Evolutionary conservation across 805 yeast species (phyloP).

Genomic region (Ascoidea asiatica): DNA sequence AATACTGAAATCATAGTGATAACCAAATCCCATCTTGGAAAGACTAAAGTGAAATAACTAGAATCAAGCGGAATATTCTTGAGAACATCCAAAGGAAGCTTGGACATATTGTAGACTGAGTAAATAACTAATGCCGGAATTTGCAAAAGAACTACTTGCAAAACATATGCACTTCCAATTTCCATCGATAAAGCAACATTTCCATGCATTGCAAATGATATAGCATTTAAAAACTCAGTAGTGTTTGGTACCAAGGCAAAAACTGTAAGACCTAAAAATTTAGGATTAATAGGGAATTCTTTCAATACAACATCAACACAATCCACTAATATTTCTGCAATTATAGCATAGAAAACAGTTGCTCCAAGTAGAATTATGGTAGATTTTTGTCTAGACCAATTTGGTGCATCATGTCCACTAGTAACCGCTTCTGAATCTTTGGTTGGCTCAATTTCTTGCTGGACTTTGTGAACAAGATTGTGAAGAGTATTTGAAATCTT

Average conservation of each 20-base stretch:
- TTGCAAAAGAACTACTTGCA: constrained; percentile 88
- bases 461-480: not conserved
- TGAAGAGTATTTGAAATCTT: constrained; percentile 2
- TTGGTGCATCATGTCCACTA: constrained; percentile 94
- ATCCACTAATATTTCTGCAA: constrained; percentile 89
- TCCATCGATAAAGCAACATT: constrained; percentile 96
- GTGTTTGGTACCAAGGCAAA: constrained; percentile 96
- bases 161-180: constrained; percentile 93
- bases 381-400: constrained; percentile 84
- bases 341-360: constrained; percentile 77
- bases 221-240: constrained; percentile 93
- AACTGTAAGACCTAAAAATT: constrained; percentile 83
- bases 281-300: constrained; percentile 74
- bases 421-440: constrained; percentile 18
- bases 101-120: constrained; percentile 39
- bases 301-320: constrained; percentile 80
- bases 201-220: constrained; percentile 91
- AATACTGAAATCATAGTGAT: constrained; percentile 79
- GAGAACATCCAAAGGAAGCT: constrained; percentile 23
- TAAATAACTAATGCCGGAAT: constrained; percentile 81
- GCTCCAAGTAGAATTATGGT: constrained; percentile 72
- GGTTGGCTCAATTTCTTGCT: not conserved
- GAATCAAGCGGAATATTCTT: constrained; percentile 11
- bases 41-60: constrained; percentile 61
- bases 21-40: constrained; percentile 92